These are phyloP conservation scores for Dissoconium aciculare DNA, from an alignment of 2,329 filamentous ascomycete genomes.

Conservation along the genomic window DNA sequence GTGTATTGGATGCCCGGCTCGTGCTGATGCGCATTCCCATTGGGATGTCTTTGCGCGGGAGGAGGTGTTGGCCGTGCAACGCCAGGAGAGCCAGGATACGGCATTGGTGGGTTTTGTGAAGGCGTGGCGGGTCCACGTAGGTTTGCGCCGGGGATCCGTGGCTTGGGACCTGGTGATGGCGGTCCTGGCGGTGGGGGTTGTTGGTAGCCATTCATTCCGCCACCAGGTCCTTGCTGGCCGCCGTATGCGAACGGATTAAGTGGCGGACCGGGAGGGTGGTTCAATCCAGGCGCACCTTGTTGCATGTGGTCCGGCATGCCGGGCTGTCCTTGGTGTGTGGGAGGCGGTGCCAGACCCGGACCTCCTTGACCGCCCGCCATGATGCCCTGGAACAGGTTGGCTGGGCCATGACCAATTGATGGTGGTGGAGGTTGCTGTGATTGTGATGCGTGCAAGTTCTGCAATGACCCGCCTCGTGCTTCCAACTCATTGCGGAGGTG, in stretches of 20 bases:
- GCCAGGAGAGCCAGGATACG: conserved; percentile 80
- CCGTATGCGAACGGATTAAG: conserved; percentile 53
- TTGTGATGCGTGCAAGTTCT: conserved; percentile 58
- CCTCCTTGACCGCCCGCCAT: conserved; percentile 84
- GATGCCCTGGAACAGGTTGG: conserved; percentile 86
- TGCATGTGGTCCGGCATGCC: conserved; percentile 49
- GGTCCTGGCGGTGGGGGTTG: conserved; percentile 73
- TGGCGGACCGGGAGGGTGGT: conserved; percentile 42
- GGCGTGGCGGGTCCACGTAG: conserved; percentile 60
- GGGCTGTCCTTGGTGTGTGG: conserved; percentile 40
- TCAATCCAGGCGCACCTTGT: conserved; percentile 57
- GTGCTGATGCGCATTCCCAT: conserved; percentile 10
- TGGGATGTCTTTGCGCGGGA: conserved; percentile 26
- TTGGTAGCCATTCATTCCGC: conserved; percentile 63
- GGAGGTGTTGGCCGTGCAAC: conserved; percentile 69
- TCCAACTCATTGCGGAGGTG: conserved; percentile 80
- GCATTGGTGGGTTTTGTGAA: conserved; percentile 75
- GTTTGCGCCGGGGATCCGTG: conserved; percentile 23
- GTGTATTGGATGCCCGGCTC: conserved; percentile 21
- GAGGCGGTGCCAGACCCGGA: conserved; percentile 60
- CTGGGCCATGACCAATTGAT: conserved; percentile 70
- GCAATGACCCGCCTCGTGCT: conserved; percentile 46
- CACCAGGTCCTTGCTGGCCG: conserved; percentile 41
- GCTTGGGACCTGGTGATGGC: conserved; percentile 73
- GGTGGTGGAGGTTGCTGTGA: conserved; percentile 66